Evolutionary conservation across 768 basidiomycete species (phyloP), one percentile per base, ranked within the genome.

Genomic region (Lactarius sp.): DNA sequence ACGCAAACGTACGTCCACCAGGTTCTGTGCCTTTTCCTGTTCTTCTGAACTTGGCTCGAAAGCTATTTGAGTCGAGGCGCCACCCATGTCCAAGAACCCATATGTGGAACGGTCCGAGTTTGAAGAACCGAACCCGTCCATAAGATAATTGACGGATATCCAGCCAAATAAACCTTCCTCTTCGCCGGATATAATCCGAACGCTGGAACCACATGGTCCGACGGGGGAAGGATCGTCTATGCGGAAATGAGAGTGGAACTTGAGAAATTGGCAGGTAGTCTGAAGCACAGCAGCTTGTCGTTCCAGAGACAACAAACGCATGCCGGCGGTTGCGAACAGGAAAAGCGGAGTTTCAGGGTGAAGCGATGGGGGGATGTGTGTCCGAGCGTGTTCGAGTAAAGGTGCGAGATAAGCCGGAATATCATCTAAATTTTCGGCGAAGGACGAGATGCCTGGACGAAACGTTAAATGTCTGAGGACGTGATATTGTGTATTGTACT

Each of bases 61-160:
- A 12, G 97, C 97, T 66, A 99, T 95, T 75, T 99, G 97, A 8
- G 96, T 98, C 14, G 95, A 98, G 18, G 97, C 97, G 31, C 97
- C 96, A 57, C 97, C 97, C 97, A 98, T 99, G 73, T 99, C 97
- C 68, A 99, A 79, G 74, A 99, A 99, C 6, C 97, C 97, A 71
- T 93, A 98, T 4, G 96, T 98, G 20, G 92, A 92, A 54, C 80
- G 82, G 72, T 84, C 80, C 56, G 81, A 72, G 58, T 74, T 77
- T 0, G 75, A 74, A 10, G 80, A 80, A 1, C 78, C 79, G 71
- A 99, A 99, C 1, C 95, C 96, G 71, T 98, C 91, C 92, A 98
- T 95, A 54, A 98, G 86, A 74, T 99, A 98, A 75, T 98, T 99
- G 70, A 98, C 94, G 0, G 95, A 94, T 61, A 99, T 94, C 97